Evolutionary conservation across 441 rosid genomes (phyloP), one percentile per base, ranked within the genome.

Genomic region (Populus tomentosa): DNA sequence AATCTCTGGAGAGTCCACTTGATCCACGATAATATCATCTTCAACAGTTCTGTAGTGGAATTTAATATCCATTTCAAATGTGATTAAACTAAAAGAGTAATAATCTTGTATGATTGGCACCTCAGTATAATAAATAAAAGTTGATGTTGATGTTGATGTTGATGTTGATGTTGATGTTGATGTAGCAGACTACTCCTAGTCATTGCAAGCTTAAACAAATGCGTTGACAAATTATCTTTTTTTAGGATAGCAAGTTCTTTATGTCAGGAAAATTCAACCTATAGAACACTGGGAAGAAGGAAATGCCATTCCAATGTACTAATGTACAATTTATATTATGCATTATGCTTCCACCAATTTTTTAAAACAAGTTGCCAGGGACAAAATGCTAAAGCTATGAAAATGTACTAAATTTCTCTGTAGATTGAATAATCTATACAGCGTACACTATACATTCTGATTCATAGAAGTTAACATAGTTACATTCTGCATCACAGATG

Each of bases 11-110:
- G 92, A 81, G 35, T 92, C 94, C 70, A 81, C 86, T 84, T 84
- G 97, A 80, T 94, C 97, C 80, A 92, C 86, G 14, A 94, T 82
- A 72, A 94, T 87, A 72, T 95, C 97, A 86, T 91, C 97, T 87
- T 95, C 99, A 33, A 89, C 88, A 61, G 98, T 95, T 64, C 98
- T 94, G 84, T 7, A 68, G 36, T 69, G 46, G 36, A 40, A 59
- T 67, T 62, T 7, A 80, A 70, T 61, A 50, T 7, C 35, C 67
- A 42, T 66, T 63, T 36, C 46, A 79, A 73, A 10, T 24, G 1
- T n/a, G 36, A 18, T 66, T 11, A 40, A 38, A 11, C 26, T 9
- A 56, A 69, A 76, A 67, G 65, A 21, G 4, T 68, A 68, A 14
- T 30, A 46, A 50, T 13, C 24, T n/a, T 9, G 21, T 59, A 7